Base-by-base conservation (phyloP, 2,329 filamentous ascomycete genomes). In the Diplodia seriata region DNA sequence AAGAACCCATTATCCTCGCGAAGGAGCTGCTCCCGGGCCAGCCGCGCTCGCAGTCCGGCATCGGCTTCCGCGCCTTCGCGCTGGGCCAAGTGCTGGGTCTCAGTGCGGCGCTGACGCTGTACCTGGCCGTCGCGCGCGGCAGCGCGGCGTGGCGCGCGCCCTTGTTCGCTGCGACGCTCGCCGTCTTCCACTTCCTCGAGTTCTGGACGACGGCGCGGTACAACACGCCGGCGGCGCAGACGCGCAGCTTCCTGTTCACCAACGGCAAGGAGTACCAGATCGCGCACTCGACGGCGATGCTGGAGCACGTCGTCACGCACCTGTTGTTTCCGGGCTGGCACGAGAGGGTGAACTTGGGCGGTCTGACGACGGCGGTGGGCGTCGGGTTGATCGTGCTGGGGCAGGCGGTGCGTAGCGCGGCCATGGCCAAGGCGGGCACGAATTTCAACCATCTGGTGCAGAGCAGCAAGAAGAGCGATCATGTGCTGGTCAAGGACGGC, bases 181-280 rank as follows among this genome's bases (percentile, higher is more conserved):
- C 90, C 31, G 73, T 90, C 36, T 98, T 98, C 81, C 95, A 99
- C 83, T 98, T 97, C 81, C 89, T 98, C 78, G 95, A 99, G 81
- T 99, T 94, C 84, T 97, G 89, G 85, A 92, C 90, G 38, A 97
- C 94, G 0, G 94, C 94, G 9, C 83, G 85, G 67, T 92, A 91
- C 81, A 98, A 98, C 79, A 92, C 92, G 0, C 84, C 85, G 18
- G 85, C 88, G 63, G 92, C 92, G 23, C 86, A 85, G 29, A 83
- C 94, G 23, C 86, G 87, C 65, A 91, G 92, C 43, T 99, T 96
- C 78, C 87, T 99, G 15, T 85, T 98, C 43, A 88, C 88, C 61
- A 99, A 99, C 78, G 95, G 95, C 78, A 87, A 86, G 53, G 88
- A 88, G 6, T 98, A 98, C 79, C 91, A 91, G 70, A 85, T 92